A percentile compares a stretch with the other conserved stretches of the same genome.
These are phyloP conservation scores for Monosporascus ibericus DNA, from an alignment of 2,329 filamentous ascomycete genomes.

Conservation along the genomic window DNA sequence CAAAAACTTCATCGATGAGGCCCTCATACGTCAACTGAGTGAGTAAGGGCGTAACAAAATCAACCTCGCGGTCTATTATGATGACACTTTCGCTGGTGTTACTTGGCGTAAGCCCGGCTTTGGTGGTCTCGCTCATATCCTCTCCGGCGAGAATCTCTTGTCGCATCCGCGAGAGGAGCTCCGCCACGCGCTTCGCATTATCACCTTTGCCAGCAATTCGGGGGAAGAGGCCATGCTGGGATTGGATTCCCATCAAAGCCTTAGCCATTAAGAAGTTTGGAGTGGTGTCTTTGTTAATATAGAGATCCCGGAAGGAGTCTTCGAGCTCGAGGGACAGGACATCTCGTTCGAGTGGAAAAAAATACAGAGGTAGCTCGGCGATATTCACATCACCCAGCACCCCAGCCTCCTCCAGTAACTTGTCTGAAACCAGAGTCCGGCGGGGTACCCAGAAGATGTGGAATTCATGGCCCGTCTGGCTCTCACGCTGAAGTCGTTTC, in stretches of 20 bases:
- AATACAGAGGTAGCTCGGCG: conserved; percentile 78
- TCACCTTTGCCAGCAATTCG: conserved; percentile 94
- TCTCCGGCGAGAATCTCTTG: conserved; percentile 81
- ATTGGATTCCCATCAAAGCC: conserved; percentile 90
- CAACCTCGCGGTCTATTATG: conserved; percentile 90
- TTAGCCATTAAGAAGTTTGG: conserved; percentile 84
- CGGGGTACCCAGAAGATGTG: conserved; percentile 95
- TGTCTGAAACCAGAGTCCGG: conserved; percentile 84
- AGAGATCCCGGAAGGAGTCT: conserved; percentile 80
- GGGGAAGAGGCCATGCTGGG: conserved; percentile 87
- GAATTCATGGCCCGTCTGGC: conserved; percentile 88
- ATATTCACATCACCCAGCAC: conserved; percentile 90
- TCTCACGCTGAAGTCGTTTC: conserved; percentile 80
- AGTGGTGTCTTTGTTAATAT: conserved; percentile 84
- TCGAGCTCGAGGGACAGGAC: conserved; percentile 86
- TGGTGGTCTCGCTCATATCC: conserved; percentile 55
- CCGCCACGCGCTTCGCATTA: conserved; percentile 81
- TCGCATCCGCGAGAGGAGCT: conserved; percentile 83
- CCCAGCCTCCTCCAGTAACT: conserved; percentile 85
- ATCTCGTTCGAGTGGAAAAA: conserved; percentile 88
- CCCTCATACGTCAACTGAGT: conserved; percentile 97
- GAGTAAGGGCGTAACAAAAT: conserved; percentile 84
- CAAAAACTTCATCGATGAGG: conserved; percentile 87
- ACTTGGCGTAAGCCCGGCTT: conserved; percentile 73
- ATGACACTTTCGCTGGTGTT: conserved; percentile 84